phyloP scores from a whole-genome alignment of 306 rosid species.

The Sophora flavescens region DNA sequence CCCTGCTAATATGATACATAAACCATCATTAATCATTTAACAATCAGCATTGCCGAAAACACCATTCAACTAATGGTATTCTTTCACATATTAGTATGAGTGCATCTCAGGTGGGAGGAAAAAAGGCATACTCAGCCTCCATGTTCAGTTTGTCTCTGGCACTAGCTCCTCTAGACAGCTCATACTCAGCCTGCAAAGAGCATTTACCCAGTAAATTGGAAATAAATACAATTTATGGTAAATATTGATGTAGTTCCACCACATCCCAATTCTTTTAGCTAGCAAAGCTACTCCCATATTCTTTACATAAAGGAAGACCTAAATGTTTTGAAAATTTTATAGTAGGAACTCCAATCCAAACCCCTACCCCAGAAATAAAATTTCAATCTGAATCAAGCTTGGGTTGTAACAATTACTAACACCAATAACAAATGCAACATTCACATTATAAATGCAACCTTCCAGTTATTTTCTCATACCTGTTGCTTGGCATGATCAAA shows the following conservation, averaged over 20 bases:
- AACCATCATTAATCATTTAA: not conserved
- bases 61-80: constrained; percentile 40
- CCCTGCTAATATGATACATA: not conserved
- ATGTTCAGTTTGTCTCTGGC: constrained; percentile 79
- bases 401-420: constrained; percentile 29
- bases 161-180: constrained; percentile 66
- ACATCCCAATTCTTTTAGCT: constrained; percentile 35
- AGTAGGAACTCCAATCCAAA: constrained; percentile 29
- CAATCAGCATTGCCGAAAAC: constrained; percentile 29
- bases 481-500: constrained; percentile 97
- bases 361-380: constrained; percentile 33
- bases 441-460: constrained; percentile 26
- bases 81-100: constrained; percentile 24
- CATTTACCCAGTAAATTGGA: constrained; percentile 44
- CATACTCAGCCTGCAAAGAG: constrained; percentile 83
- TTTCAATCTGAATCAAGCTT: constrained; percentile 34
- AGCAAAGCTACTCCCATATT: constrained; percentile 9
- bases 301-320: constrained; percentile 39
- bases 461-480: constrained; percentile 59
- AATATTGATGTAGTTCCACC: constrained; percentile 11
- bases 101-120: constrained; percentile 28
- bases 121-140: constrained; percentile 77
- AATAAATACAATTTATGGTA: constrained; percentile 34
- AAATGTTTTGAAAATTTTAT: constrained; percentile 1
- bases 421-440: constrained; percentile 34